These are phyloP conservation scores for Pyrenopolyporus hunteri DNA, from an alignment of 495 filamentous ascomycete species.

Conservation along the genomic window DNA sequence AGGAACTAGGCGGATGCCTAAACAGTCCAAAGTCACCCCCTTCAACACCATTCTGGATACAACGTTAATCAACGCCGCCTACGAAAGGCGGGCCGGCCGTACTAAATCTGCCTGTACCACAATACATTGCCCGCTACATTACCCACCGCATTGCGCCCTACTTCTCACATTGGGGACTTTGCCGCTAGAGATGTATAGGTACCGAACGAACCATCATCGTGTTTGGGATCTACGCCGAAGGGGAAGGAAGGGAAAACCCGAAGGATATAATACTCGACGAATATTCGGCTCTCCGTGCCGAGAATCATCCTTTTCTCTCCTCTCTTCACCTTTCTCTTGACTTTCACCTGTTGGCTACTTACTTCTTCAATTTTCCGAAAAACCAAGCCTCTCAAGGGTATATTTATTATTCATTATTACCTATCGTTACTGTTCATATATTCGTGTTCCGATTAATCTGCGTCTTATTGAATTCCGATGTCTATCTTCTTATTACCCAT, in stretches of 20 bases:
- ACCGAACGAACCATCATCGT: too few species aligned
- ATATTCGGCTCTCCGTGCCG: constrained; percentile 10
- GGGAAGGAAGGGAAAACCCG: background rate
- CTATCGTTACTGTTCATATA: too few species aligned
- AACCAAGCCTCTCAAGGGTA: too few species aligned
- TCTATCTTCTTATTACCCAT: constrained; percentile 23
- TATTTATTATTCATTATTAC: too few species aligned
- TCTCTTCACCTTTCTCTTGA: background rate
- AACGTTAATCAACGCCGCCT: constrained; percentile 35
- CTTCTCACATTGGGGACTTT: too few species aligned
- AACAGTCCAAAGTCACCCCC: constrained; percentile 3
- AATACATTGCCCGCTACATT: background rate
- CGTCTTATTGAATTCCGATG: constrained; percentile 23
- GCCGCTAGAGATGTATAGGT: constrained; percentile 8
- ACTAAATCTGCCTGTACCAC: constrained; percentile 10
- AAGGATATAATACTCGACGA: constrained; percentile 8
- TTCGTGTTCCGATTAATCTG: too few species aligned
- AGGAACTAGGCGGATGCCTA: constrained; percentile 30
- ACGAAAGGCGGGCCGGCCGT: constrained; percentile 29
- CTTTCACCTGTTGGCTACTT: too few species aligned
- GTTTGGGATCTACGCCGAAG: background rate
- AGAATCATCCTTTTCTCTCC: background rate
- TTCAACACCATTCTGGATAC: constrained; percentile 21
- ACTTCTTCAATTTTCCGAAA: too few species aligned
- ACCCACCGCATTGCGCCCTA: too few species aligned